Conservation (phyloP, 345 rosid species). For the Triadica sebifera region DNA sequence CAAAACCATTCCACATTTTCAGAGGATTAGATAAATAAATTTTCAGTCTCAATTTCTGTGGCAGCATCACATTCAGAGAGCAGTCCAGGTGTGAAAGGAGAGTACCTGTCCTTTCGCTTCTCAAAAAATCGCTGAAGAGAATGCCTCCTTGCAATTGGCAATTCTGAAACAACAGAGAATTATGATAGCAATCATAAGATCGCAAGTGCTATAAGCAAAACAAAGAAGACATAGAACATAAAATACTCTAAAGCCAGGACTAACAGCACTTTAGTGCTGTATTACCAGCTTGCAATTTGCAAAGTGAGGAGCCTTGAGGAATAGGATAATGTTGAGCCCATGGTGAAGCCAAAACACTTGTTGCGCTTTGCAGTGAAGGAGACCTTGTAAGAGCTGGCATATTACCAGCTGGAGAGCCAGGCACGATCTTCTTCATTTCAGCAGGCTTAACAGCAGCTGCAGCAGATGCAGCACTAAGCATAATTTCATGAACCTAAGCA, state of each 20-base stretch:
- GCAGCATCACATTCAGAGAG: neutral
- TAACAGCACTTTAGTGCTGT: conserved; percentile 9
- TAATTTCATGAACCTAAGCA: conserved; percentile 62
- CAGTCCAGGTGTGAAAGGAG: neutral
- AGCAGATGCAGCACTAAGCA: conserved; percentile 57
- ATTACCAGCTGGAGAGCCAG: conserved; percentile 34
- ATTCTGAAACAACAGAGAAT: conserved; percentile 44
- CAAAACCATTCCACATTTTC: neutral
- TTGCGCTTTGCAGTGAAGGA: conserved; percentile 74
- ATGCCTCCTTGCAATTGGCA: conserved; percentile 84
- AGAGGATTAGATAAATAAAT: neutral
- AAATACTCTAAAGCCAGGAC: conserved; percentile 7
- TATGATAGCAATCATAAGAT: conserved; percentile 8
- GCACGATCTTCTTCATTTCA: conserved; percentile 43
- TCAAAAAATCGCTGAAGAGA: conserved; percentile 90
- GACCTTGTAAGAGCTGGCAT: conserved; percentile 71
- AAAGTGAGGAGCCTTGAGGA: conserved; percentile 47
- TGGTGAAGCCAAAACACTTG: conserved; percentile 56
- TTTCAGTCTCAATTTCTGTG: neutral
- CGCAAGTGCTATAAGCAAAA: neutral
- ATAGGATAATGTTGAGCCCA: conserved; percentile 41
- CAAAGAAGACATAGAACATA: neutral
- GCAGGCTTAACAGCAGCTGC: conserved; percentile 45
- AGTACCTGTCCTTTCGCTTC: conserved; percentile 87
- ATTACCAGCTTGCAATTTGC: conserved; percentile 81